Base-by-base conservation (phyloP, 1,139 yeast species). In the Hyphopichia buzzinii region DNA sequence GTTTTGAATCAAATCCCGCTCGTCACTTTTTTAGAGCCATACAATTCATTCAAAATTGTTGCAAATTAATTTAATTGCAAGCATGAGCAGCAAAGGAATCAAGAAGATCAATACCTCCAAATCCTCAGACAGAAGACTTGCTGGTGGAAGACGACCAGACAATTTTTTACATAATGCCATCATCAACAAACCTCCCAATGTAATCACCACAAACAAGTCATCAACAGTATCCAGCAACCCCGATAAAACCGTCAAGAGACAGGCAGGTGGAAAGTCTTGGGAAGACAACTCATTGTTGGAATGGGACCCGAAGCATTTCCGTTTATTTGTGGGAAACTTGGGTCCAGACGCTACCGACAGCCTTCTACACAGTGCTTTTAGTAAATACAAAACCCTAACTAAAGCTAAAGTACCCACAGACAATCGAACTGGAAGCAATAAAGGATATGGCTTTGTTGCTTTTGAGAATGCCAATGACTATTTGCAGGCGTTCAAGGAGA, bases 401-500 rank as follows among this genome's bases (percentile, higher is more conserved):
- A 77, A 77, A 44, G 83, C 71, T 8, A 67, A 72, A 40, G 84
- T 81, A 0, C 83, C 84, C 0, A 42, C 55, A 17, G 82, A 77
- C 44, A 57, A 55, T 12, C 62, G 57, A 17, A 55, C 72, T 1
- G 64, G 62, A 7, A 66, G 66, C 41, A 70, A 72, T 39, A 81
- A 77, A 54, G 90, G 92, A 4, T 84, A 64, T 49, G 92, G 89
- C 4, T 84, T 84, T 55, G 83, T 84, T 15, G 77, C 86, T 2
- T 84, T 84, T 55, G 64, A 63, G 2, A 70, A 68, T 41, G 61
- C 88, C 0, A 77, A 79, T 22, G 90, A 79, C 48, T 84, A 82
- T 50, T 65, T 84, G 41, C 62, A 63, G 34, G 89, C 92, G 3
- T 84, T 81, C 59, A 81, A 79, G 50, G 86, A 81, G 48, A 75